A percentile compares a stretch with the other conserved stretches of the same genome.
These are phyloP conservation scores for Rhizophora mangle DNA, from an alignment of 345 rosid genomes.

Conservation along the genomic window DNA sequence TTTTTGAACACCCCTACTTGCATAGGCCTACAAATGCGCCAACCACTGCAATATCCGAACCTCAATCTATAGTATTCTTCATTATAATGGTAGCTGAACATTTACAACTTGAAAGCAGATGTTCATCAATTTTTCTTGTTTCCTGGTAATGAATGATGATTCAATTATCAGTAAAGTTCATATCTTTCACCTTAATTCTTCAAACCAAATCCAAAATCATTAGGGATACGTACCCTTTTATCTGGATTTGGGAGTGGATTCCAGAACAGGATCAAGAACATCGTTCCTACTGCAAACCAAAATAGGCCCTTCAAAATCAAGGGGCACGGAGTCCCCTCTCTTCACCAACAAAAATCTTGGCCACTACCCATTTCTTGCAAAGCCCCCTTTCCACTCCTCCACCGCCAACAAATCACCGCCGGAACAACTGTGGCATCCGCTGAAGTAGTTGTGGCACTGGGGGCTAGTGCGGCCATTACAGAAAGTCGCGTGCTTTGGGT, in stretches of 20 bases:
- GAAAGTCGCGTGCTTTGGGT: slow-evolving; percentile 21
- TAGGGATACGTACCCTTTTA: slow-evolving; percentile 60
- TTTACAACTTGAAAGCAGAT: no score
- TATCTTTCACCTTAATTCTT: no score
- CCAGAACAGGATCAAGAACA: slow-evolving; percentile 87
- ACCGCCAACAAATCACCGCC: slow-evolving; percentile 86
- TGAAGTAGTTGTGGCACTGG: slow-evolving; percentile 20
- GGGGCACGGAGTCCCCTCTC: slow-evolving; percentile 83
- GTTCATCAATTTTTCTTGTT: no score
- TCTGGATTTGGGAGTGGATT: slow-evolving; percentile 70
- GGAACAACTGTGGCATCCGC: slow-evolving; percentile 57
- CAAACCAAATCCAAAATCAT: slow-evolving; percentile 7
- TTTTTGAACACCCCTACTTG: no score
- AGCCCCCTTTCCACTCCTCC: slow-evolving; percentile 87
- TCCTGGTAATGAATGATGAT: no score
- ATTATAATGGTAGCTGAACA: no score
- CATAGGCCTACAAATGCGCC: no score
- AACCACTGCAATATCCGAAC: no score
- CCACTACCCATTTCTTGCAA: slow-evolving; percentile 80
- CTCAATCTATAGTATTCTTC: no score
- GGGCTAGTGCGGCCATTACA: slow-evolving; percentile 48
- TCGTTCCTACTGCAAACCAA: slow-evolving; percentile 94
- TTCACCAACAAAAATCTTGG: slow-evolving; percentile 71
- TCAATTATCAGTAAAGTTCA: no score
- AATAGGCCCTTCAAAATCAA: slow-evolving; percentile 82